Base-by-base conservation (phyloP, 2,329 filamentous ascomycete species). In the Colletotrichum sp. region DNA sequence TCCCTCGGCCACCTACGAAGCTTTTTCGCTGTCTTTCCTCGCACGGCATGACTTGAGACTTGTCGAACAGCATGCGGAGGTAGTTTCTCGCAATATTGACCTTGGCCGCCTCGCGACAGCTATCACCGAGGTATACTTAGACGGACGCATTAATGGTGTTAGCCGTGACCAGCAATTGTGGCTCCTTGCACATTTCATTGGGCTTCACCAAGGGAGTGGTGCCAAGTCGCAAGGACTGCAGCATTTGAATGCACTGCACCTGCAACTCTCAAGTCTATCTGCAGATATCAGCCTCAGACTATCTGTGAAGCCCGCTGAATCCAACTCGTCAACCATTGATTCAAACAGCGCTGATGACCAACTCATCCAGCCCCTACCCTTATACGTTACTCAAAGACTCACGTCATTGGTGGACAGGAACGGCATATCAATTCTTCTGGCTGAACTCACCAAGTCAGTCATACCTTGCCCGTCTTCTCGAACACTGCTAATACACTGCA, bases 321-420 rank as follows among this genome's bases (percentile, higher is more conserved):
- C 65, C 21, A 77, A 78, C 5, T 21, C 67, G 8, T 66, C 72
- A 5, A 75, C 74, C 16, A 68, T 78, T 70, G 59, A 78, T 12
- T 24, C 63, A 4, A 73, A 24, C n/a, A 62, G 59, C 18, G 12
- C 18, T 21, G 75, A 81, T 67, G 83, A 85, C 57, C 80, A 80
- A 30, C 81, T 81, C 32, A 34, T 71, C n/a, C 85, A 80, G 55
- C 82, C 77, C 12, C 80, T 92, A 18, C 84, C 89, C 77, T 80
- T 87, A 0, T 94, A 95, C 80, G 84, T 98, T 15, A 89, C 90
- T 63, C 87, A 89, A 1, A 92, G 95, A 79, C 86, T 98, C 3
- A 84, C 90, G 18, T 94, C 93, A 12, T 86, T 98, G 9, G 92
- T 98, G 36, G 93, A 96, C 77, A 92, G 95, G 82, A 90, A 93